Evolutionary conservation across 805 yeast genomes (phyloP).

Genomic region (Vanderwaltozyma tropicalis): DNA sequence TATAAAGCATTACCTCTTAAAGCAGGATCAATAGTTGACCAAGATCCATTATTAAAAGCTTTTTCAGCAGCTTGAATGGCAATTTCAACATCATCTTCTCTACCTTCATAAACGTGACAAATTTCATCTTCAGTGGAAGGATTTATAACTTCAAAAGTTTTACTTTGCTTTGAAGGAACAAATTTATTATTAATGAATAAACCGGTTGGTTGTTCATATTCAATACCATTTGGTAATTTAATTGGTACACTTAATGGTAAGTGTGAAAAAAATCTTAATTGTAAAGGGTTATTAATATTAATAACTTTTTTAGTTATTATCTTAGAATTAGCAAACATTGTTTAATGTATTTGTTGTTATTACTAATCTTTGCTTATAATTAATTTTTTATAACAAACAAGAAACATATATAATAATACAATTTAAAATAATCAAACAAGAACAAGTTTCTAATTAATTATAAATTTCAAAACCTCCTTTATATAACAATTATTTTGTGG

Average conservation of each 20-base stretch:
- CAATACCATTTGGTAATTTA: constrained; percentile 58
- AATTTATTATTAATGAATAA: constrained; percentile 68
- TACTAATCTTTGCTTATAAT: no score
- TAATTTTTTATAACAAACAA: no score
- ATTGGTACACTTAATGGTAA: constrained; percentile 39
- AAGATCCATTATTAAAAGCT: constrained; percentile 54
- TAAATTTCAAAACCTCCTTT: no score
- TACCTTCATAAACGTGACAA: constrained; percentile 55
- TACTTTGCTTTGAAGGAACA: constrained; percentile 45
- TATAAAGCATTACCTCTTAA: constrained; percentile 50
- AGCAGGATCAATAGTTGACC: constrained; percentile 63
- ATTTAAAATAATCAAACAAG: no score
- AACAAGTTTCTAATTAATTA: no score
- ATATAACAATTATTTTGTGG: no score
- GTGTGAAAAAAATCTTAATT: constrained; percentile 13
- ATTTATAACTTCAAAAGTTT: constrained; percentile 52
- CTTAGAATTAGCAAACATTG: neutral
- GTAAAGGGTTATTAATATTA: neutral
- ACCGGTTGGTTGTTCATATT: constrained; percentile 69
- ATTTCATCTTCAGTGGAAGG: constrained; percentile 67
- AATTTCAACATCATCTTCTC: constrained; percentile 61
- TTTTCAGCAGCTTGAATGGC: constrained; percentile 80
- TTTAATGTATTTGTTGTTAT: neutral
- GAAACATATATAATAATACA: no score
- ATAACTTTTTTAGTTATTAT: neutral